These are phyloP conservation scores for Fusarium anthophilum DNA, from an alignment of 2,329 filamentous ascomycete species.

Conservation along the genomic window DNA sequence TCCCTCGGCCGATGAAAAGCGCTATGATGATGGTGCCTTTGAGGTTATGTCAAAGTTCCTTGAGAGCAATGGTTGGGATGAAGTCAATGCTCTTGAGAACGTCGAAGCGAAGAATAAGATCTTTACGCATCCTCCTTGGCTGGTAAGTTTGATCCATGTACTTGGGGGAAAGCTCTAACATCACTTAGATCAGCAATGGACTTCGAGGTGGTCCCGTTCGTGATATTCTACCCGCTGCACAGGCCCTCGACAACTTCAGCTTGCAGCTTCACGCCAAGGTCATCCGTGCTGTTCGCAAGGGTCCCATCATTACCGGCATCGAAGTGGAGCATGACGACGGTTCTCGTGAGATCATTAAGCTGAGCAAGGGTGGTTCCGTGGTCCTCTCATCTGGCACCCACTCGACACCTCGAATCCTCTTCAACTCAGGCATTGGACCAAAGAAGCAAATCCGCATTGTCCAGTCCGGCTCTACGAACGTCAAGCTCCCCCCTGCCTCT, in stretches of 20 bases:
- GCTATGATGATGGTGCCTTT: slow-evolving; percentile 73
- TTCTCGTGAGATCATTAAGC: slow-evolving; percentile 65
- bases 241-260: slow-evolving; percentile 69
- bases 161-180: background rate
- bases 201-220: slow-evolving; percentile 75
- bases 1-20: slow-evolving; percentile 72
- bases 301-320: slow-evolving; percentile 70
- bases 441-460: slow-evolving; percentile 63
- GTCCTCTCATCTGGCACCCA: slow-evolving; percentile 74
- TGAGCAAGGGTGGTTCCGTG: slow-evolving; percentile 69
- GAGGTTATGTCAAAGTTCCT: slow-evolving; percentile 69
- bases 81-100: slow-evolving; percentile 66
- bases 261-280: slow-evolving; percentile 72
- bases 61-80: slow-evolving; percentile 67
- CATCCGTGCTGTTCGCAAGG: slow-evolving; percentile 70
- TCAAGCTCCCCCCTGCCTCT: slow-evolving; percentile 58
- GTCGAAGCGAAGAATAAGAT: slow-evolving; percentile 71
- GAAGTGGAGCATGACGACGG: slow-evolving; percentile 66
- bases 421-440: slow-evolving; percentile 70
- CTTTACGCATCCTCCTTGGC: slow-evolving; percentile 72
- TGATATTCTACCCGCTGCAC: slow-evolving; percentile 72
- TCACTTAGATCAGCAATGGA: slow-evolving; percentile 66
- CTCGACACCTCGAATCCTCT: slow-evolving; percentile 72
- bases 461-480: slow-evolving; percentile 55
- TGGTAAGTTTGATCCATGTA: slow-evolving; percentile 12